Percentiles rank a stretch among this genome's conserved stretches.
Evolutionary conservation across 331 rosid species (phyloP).

Genomic region (Erythrophleum ivorense): DNA sequence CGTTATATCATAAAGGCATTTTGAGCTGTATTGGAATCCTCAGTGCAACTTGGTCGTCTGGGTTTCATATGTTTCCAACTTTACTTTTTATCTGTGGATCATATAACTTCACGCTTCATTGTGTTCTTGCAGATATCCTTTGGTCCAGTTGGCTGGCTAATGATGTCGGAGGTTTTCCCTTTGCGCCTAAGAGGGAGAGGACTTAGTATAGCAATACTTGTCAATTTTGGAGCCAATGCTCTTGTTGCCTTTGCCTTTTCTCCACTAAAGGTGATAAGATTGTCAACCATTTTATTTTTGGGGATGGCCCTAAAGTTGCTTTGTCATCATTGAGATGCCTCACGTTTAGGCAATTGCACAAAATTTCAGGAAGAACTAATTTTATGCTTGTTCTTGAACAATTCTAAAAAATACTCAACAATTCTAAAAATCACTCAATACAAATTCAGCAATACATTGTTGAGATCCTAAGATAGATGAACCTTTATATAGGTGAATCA

Average conservation of each 20-base stretch:
- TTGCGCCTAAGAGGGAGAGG: conserved; percentile 91
- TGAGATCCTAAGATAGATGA: background rate
- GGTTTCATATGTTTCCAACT: conserved; percentile 1
- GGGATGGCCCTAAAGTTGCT: background rate
- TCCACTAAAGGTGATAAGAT: conserved; percentile 73
- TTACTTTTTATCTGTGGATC: background rate
- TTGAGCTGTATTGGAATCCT: background rate
- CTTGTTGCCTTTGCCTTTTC: conserved; percentile 91
- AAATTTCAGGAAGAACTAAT: conserved; percentile 2
- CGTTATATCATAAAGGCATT: background rate
- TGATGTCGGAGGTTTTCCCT: conserved; percentile 95
- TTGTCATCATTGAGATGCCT: conserved; percentile 12
- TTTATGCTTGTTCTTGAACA: background rate
- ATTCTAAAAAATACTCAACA: no score
- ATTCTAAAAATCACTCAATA: background rate
- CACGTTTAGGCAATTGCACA: background rate
- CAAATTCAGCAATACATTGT: background rate
- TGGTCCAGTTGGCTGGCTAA: conserved; percentile 98
- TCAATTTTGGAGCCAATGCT: conserved; percentile 89
- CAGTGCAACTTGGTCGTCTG: background rate
- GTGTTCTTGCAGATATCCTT: conserved; percentile 76
- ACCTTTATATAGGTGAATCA: background rate
- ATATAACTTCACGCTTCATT: background rate
- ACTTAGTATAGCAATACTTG: conserved; percentile 90
- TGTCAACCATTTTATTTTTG: background rate